Percentiles rank a stretch among this genome's conserved stretches.
Evolutionary conservation across 2,329 filamentous ascomycete species (phyloP).

Genomic region (Clonostachys rosea): DNA sequence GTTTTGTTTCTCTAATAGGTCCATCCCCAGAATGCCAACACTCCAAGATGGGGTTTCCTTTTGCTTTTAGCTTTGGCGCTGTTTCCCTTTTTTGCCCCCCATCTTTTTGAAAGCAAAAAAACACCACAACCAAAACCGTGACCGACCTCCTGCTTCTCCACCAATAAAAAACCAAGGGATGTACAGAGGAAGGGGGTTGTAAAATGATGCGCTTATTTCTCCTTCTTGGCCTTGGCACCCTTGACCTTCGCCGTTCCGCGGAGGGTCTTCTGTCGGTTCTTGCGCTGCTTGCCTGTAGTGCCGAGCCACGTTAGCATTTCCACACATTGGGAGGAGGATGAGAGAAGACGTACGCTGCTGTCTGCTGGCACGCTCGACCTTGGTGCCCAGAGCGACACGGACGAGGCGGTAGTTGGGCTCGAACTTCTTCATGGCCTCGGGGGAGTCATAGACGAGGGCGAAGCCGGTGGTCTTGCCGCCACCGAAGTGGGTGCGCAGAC

Average conservation of each 20-base stretch:
- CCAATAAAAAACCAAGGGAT: no score
- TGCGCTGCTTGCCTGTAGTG: constrained; percentile 93
- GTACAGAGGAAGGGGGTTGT: no score
- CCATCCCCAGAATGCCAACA: no score
- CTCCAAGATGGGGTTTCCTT: no score
- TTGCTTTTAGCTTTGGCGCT: no score
- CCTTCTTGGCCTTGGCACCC: constrained; percentile 93
- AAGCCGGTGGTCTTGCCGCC: constrained; percentile 99
- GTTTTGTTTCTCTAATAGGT: no score
- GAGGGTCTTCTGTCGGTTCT: constrained; percentile 99
- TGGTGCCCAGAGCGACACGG: constrained; percentile 84
- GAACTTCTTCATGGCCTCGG: constrained; percentile 99
- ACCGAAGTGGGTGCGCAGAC: constrained; percentile 98
- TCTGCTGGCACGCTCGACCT: constrained; percentile 96
- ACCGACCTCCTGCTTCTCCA: no score
- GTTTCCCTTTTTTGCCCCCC: no score
- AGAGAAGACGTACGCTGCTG: constrained; percentile 84
- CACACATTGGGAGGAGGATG: neutral
- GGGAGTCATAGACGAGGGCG: constrained; percentile 96
- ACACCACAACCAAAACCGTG: no score
- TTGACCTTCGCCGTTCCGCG: constrained; percentile 98
- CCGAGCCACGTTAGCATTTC: neutral
- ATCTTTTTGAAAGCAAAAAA: no score
- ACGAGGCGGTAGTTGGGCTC: constrained; percentile 97
- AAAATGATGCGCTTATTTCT: constrained; percentile 60